Evolutionary conservation across 106 monocot genomes (phyloP).

Genomic region (Xerophyta viscosa): DNA sequence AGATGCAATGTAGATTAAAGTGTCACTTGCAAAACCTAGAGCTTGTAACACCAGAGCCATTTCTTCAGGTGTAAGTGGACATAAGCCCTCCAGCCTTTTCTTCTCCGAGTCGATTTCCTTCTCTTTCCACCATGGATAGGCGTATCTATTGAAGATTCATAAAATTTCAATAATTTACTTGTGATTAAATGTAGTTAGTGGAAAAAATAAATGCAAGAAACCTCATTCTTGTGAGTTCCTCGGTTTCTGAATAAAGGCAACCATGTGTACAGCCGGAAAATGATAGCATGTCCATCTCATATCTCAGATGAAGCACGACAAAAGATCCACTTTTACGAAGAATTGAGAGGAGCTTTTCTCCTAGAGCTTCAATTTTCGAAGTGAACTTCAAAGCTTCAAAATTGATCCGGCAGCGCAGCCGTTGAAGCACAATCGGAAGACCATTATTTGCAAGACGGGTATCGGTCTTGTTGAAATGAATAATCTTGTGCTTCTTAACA

Average conservation of each 20-base stretch:
- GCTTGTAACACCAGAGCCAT: conserved; percentile 64
- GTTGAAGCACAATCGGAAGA: conserved; percentile 56
- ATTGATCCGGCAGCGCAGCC: conserved; percentile 79
- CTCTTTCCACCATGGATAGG: conserved; percentile 92
- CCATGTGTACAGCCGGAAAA: conserved; percentile 91
- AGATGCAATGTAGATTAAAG: conserved; percentile 81
- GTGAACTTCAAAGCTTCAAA: conserved; percentile 71
- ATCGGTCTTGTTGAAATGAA: conserved; percentile 86
- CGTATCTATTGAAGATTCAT: conserved; percentile 36
- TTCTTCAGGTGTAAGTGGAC: conserved; percentile 90
- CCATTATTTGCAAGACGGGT: conserved; percentile 82
- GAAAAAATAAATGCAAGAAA: conserved; percentile 4
- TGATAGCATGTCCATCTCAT: conserved; percentile 97
- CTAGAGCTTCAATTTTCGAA: conserved; percentile 62
- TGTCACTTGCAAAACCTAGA: conserved; percentile 44
- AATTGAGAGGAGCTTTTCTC: conserved; percentile 55
- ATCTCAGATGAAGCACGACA: conserved; percentile 83
- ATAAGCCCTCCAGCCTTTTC: conserved; percentile 75
- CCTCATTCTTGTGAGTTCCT: conserved; percentile 77
- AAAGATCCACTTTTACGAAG: conserved; percentile 45
- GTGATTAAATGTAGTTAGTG: neutral
- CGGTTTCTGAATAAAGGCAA: conserved; percentile 55
- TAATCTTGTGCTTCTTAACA: conserved; percentile 56
- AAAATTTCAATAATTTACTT: too few relatives aligned
- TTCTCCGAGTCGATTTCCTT: conserved; percentile 85